A percentile compares a stretch with the other conserved stretches of the same genome.
Evolutionary conservation across 257 asterid genomes (phyloP).

Genomic region (Gardenia jasminoides): DNA sequence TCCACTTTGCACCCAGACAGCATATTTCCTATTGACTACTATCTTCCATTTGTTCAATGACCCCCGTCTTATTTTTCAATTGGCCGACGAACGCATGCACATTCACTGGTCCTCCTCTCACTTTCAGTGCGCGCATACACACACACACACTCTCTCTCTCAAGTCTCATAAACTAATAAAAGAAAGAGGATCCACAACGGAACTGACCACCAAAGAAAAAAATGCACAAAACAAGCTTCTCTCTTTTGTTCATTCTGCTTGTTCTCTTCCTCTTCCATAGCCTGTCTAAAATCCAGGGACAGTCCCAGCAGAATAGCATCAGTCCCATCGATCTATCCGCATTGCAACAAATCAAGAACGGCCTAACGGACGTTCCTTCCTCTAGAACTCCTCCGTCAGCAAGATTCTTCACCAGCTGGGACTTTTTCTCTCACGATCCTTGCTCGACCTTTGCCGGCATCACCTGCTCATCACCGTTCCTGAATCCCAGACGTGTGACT

Average conservation of each 20-base stretch:
- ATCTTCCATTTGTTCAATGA: too few relatives aligned
- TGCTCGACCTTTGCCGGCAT: conserved; percentile 68
- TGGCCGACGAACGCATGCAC: background rate
- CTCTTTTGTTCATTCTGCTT: background rate
- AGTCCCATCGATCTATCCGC: conserved; percentile 49
- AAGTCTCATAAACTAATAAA: background rate
- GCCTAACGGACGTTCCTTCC: conserved; percentile 50
- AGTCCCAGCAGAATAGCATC: background rate
- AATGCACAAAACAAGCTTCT: conserved; percentile 1
- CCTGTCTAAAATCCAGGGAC: background rate
- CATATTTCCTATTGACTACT: too few relatives aligned
- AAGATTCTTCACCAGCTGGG: conserved; percentile 61
- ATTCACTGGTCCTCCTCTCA: background rate
- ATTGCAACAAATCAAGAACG: conserved; percentile 50
- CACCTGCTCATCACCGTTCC: conserved; percentile 37
- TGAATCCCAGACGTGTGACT: conserved; percentile 19
- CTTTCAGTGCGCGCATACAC: too few relatives aligned
- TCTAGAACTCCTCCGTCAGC: conserved; percentile 26
- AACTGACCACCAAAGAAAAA: background rate
- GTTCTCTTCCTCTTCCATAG: background rate
- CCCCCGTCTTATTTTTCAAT: background rate
- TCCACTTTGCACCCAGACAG: too few relatives aligned
- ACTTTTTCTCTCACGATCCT: conserved; percentile 60
- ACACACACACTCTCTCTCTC: background rate
- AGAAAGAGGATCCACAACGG: background rate